These are phyloP conservation scores for Pachysandra terminalis DNA, from an alignment of 164 flowering plant genomes.

Conservation along the genomic window DNA sequence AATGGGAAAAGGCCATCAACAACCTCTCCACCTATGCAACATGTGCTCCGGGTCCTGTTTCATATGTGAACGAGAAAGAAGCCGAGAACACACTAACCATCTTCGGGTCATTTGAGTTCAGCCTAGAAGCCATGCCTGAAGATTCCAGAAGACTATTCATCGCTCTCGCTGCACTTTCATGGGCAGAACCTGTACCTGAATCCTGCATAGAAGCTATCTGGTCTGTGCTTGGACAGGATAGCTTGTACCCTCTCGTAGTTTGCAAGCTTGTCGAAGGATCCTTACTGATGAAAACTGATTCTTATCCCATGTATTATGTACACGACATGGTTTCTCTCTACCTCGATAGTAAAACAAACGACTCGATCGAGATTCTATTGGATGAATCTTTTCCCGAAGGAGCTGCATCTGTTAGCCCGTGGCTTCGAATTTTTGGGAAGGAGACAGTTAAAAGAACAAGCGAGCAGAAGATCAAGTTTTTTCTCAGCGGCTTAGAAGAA, in stretches of 20 bases:
- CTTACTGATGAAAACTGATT: constrained; percentile 35
- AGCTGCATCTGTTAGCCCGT: constrained; percentile 34
- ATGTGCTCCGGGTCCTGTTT: constrained; percentile 50
- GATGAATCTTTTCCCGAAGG: constrained; percentile 21
- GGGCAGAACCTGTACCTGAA: constrained; percentile 51
- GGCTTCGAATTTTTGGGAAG: constrained; percentile 45
- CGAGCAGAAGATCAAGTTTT: constrained; percentile 26
- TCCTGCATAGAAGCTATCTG: constrained; percentile 47
- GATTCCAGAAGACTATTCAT: constrained; percentile 36
- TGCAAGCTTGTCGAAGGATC: constrained; percentile 55
- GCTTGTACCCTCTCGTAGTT: constrained; percentile 36
- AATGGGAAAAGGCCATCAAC: constrained; percentile 46
- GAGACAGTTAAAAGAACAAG: constrained; percentile 24
- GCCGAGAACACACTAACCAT: constrained; percentile 42
- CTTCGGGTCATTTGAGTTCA: constrained; percentile 51
- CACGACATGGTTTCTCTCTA: constrained; percentile 51
- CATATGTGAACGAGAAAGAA: constrained; percentile 48
- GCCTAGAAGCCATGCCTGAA: constrained; percentile 49
- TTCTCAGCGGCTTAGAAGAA: constrained; percentile 27
- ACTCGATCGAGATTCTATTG: constrained; percentile 27
- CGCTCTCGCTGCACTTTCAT: constrained; percentile 38
- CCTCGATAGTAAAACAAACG: constrained; percentile 34
- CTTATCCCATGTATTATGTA: constrained; percentile 32
- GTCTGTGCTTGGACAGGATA: constrained; percentile 35
- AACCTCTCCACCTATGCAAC: constrained; percentile 45